These are phyloP conservation scores for Penicillium sp. DNA, from an alignment of 2,329 filamentous ascomycete genomes.

Conservation along the genomic window DNA sequence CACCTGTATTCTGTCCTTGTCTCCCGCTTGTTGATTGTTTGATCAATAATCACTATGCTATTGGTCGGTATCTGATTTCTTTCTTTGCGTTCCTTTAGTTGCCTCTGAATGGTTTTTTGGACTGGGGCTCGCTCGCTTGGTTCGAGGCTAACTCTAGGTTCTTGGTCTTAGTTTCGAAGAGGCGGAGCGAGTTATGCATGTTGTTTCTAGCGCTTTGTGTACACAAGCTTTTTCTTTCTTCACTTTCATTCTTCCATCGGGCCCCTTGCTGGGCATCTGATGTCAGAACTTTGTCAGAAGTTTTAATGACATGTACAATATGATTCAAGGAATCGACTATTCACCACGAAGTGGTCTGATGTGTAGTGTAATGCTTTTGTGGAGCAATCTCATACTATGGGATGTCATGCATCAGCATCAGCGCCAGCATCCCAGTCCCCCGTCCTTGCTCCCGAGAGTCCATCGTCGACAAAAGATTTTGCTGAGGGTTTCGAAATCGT, in stretches of 20 bases:
- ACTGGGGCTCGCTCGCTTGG: neutral
- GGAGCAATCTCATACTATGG: too few species aligned
- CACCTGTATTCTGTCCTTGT: neutral
- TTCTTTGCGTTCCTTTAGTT: neutral
- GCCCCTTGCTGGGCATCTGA: neutral
- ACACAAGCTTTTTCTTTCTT: constrained; percentile 8
- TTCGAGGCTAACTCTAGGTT: neutral
- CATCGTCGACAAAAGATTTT: too few species aligned
- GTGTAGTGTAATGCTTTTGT: neutral
- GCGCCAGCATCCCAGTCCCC: too few species aligned
- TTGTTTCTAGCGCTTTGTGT: constrained; percentile 7
- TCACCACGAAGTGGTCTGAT: neutral
- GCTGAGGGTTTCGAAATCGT: too few species aligned
- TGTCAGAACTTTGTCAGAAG: constrained; percentile 1
- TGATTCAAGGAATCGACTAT: neutral
- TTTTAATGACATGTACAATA: constrained; percentile 14
- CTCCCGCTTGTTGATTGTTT: neutral
- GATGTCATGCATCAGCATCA: too few species aligned
- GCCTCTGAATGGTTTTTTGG: neutral
- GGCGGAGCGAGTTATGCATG: constrained; percentile 6
- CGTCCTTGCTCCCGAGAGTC: too few species aligned
- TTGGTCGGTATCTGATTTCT: neutral
- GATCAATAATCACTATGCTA: neutral
- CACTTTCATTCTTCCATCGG: neutral
- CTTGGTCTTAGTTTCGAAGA: neutral